Base-by-base conservation (phyloP, 208 protist genomes). In the Trypanosoma grayi region DNA sequence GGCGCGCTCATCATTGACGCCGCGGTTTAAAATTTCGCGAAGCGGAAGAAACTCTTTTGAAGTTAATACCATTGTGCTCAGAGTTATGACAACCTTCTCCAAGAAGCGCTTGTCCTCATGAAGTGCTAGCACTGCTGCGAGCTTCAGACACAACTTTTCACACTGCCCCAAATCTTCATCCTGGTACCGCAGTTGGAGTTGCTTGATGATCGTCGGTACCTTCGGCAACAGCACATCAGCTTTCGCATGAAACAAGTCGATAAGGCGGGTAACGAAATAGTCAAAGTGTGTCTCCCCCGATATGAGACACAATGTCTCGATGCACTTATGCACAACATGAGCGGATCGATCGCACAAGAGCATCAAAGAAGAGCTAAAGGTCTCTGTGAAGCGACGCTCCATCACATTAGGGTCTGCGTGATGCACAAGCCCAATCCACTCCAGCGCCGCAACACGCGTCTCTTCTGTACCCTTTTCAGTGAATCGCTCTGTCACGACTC, bases 21-120 rank as follows among this genome's bases (percentile, higher is more conserved):
- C 66, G 28, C 78, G 47, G 31, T 81, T 76, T 22, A 97, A 75
- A 37, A 79, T 45, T n/a, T 68, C 54, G 3, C 97, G 79, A 13
- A 98, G 60, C 28, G 87, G 75, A 6, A 73, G 51, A 46, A 97
- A 79, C 67, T 98, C 97, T 7, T 77, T 68, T 24, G 85, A 84
- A 0, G 98, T 98, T 9, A 97, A 67, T 0, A 98, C 62, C 51
- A 82, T 67, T n/a, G 75, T 68, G 44, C 79, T 81, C 3, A 86
- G 70, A 1, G 70, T 79, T 4, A 92, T 70, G 22, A 92, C 81
- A 41, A 71, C 31, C 37, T 92, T 92, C 56, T 77, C 79, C 9
- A 84, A 67, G 47, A 86, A 84, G 30, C 85, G 78, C 55, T 78
- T 66, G 46, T 88, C 85, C 1, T 60, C 45, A 43, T 60, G 41